Conservation (phyloP, 2,329 filamentous ascomycete genomes). For the Alternaria dauci region DNA sequence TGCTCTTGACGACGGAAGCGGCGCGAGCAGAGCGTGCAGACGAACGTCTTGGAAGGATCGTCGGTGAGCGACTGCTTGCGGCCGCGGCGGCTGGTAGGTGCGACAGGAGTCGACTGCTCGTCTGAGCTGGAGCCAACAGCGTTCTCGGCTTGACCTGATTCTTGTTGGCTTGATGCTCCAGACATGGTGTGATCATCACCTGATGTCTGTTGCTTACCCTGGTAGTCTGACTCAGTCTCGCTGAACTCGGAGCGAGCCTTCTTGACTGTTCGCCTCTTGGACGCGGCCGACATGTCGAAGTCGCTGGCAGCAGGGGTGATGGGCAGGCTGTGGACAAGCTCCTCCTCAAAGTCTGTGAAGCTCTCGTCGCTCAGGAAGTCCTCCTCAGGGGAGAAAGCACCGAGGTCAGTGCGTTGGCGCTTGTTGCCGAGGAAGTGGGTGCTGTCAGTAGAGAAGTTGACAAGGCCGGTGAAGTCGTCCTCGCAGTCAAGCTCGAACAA, state of each 20-base stretch:
- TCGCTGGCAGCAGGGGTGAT: constrained; percentile 69
- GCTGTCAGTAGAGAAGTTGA: constrained; percentile 72
- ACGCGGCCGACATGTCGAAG: constrained; percentile 40
- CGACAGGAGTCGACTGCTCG: constrained; percentile 44
- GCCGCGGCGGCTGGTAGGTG: constrained; percentile 80
- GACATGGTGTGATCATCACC: constrained; percentile 46
- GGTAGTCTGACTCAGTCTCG: constrained; percentile 49
- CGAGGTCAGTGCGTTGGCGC: constrained; percentile 74
- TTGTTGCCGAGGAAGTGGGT: constrained; percentile 69
- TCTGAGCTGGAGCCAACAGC: constrained; percentile 57
- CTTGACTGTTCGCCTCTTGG: constrained; percentile 43
- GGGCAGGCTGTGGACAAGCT: constrained; percentile 67
- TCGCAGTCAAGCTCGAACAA: constrained; percentile 91
- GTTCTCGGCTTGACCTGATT: constrained; percentile 54
- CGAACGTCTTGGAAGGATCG: constrained; percentile 97
- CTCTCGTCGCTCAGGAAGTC: constrained; percentile 81
- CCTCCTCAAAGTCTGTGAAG: constrained; percentile 78
- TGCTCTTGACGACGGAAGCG: constrained; percentile 98
- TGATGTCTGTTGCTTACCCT: constrained; percentile 46
- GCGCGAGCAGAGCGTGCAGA: constrained; percentile 94
- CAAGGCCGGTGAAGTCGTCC: constrained; percentile 82
- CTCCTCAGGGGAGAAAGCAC: constrained; percentile 70
- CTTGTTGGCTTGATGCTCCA: constrained; percentile 49
- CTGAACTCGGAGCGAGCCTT: constrained; percentile 40
- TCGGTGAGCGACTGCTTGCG: constrained; percentile 98